Evolutionary conservation across 805 yeast species (phyloP).

Genomic region (Ogataea thermomethanolica): DNA sequence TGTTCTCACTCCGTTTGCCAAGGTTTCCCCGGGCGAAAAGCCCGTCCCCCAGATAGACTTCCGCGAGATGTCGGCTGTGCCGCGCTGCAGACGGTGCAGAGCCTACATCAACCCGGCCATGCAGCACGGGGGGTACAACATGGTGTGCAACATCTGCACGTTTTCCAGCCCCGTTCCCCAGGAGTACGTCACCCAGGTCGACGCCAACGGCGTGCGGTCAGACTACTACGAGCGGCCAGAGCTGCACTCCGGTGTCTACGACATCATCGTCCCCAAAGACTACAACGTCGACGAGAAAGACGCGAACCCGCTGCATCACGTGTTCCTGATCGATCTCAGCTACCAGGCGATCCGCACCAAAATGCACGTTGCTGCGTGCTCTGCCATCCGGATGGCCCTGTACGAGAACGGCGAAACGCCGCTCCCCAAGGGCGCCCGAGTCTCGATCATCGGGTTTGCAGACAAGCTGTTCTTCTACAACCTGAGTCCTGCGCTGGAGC

Average conservation of each 20-base stretch:
- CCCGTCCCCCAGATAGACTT: slow-evolving; percentile 67
- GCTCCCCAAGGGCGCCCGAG: slow-evolving; percentile 43
- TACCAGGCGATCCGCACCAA: slow-evolving; percentile 56
- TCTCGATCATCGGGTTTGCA: slow-evolving; percentile 78
- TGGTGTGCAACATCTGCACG: slow-evolving; percentile 84
- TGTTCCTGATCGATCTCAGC: slow-evolving; percentile 70
- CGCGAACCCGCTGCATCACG: slow-evolving; percentile 53
- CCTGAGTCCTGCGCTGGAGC: slow-evolving; percentile 51
- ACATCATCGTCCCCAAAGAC: slow-evolving; percentile 69
- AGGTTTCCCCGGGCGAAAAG: slow-evolving; percentile 44
- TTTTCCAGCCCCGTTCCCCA: slow-evolving; percentile 66
- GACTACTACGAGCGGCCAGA: slow-evolving; percentile 72
- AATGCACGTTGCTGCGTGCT: slow-evolving; percentile 61
- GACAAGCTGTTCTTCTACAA: slow-evolving; percentile 69
- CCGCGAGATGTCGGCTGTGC: slow-evolving; percentile 57
- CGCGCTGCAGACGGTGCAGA: slow-evolving; percentile 89
- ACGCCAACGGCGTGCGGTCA: slow-evolving; percentile 55
- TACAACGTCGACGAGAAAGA: slow-evolving; percentile 52
- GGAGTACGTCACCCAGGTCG: slow-evolving; percentile 64
- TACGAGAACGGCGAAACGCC: slow-evolving; percentile 31
- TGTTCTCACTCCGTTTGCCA: slow-evolving; percentile 82
- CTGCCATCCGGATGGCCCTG: slow-evolving; percentile 61
- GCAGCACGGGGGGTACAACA: slow-evolving; percentile 59
- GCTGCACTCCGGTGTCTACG: slow-evolving; percentile 78
- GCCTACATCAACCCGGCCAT: slow-evolving; percentile 84